Conservation (phyloP, 768 basidiomycete genomes). For the Candolleomyces efflorescens region DNA sequence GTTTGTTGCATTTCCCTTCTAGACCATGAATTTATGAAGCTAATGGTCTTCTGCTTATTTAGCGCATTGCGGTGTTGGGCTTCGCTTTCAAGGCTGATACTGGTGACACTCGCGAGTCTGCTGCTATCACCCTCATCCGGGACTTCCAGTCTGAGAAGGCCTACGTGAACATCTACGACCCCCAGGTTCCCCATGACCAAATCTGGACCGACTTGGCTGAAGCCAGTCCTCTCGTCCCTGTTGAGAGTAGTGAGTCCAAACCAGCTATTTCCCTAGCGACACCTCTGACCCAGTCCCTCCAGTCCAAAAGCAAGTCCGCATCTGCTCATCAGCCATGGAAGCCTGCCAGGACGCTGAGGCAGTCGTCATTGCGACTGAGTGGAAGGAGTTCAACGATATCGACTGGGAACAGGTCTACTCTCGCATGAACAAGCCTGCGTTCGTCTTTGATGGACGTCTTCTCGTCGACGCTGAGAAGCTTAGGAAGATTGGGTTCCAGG, state of each 20-base stretch:
- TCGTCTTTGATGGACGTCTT: slow-evolving; percentile 91
- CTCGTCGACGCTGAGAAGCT: slow-evolving; percentile 80
- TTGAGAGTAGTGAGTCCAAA: slow-evolving; percentile 60
- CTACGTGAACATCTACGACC: slow-evolving; percentile 85
- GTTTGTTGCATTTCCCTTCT: slow-evolving; percentile 36
- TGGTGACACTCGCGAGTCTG: slow-evolving; percentile 97
- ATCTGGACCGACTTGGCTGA: slow-evolving; percentile 82
- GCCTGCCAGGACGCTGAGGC: slow-evolving; percentile 90
- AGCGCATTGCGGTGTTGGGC: slow-evolving; percentile 93
- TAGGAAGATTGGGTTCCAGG: slow-evolving; percentile 87
- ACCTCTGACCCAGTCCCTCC: slow-evolving; percentile 2
- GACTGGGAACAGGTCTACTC: slow-evolving; percentile 86
- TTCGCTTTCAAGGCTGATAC: slow-evolving; percentile 99
- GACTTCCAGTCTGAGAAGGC: slow-evolving; percentile 93
- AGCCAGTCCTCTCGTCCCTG: slow-evolving; percentile 57
- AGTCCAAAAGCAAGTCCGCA: slow-evolving; percentile 89
- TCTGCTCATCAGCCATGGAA: slow-evolving; percentile 73
- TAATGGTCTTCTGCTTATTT: slow-evolving; percentile 7
- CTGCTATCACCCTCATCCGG: slow-evolving; percentile 89
- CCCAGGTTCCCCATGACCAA: slow-evolving; percentile 79
- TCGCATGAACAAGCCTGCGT: slow-evolving; percentile 97
- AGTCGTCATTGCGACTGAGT: slow-evolving; percentile 94
- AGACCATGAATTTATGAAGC: not conserved
- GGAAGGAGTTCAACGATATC: slow-evolving; percentile 94
- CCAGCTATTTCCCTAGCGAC: not conserved